Evolutionary conservation across 2,329 filamentous ascomycete species (phyloP).

Genomic region (Fusarium caatingaense): DNA sequence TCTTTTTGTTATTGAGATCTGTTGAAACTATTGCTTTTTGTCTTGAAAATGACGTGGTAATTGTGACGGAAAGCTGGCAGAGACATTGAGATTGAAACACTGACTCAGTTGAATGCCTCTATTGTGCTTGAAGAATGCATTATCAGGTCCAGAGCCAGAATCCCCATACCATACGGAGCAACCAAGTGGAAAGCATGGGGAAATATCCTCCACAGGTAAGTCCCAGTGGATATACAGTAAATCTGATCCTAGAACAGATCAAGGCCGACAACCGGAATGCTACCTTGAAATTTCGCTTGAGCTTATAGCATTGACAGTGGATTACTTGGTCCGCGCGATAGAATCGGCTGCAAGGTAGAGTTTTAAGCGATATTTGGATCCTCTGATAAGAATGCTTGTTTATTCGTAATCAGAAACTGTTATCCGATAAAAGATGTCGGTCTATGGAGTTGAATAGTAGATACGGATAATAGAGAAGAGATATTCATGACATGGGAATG

Average conservation of each 20-base stretch:
- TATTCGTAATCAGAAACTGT: neutral
- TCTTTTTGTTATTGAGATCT: neutral
- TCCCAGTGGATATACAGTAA: neutral
- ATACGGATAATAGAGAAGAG: neutral
- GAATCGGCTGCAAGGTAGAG: neutral
- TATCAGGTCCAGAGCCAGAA: neutral
- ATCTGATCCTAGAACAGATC: neutral
- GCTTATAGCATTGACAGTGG: constrained; percentile 9
- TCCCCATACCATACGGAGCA: neutral
- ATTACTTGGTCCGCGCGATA: neutral
- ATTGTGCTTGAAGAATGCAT: neutral
- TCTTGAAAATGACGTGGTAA: neutral
- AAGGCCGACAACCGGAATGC: constrained; percentile 3
- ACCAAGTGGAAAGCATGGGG: neutral
- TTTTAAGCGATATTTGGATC: constrained; percentile 32
- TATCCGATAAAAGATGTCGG: neutral
- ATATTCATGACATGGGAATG: neutral
- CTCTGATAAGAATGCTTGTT: constrained; percentile 15
- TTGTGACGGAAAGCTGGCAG: neutral
- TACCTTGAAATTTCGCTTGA: constrained; percentile 10
- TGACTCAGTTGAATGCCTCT: neutral
- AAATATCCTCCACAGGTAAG: neutral
- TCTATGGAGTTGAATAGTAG: neutral
- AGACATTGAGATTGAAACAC: neutral
- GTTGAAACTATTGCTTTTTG: neutral